phyloP scores from a whole-genome alignment of 139 green algal genomes.

The Volvox reticuliferus region DNA sequence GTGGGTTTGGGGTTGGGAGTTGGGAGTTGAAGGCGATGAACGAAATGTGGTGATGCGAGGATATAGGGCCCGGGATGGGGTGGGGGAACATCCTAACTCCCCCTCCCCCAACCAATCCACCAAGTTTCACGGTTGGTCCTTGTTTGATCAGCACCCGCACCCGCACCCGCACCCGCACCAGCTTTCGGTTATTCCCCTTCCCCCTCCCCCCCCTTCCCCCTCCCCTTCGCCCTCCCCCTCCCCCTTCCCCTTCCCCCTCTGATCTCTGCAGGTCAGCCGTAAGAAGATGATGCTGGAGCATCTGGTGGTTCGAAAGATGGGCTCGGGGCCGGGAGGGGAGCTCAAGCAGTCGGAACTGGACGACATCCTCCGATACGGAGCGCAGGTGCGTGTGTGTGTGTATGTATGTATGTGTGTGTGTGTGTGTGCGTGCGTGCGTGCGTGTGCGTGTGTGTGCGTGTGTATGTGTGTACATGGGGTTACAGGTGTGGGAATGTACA shows the following conservation, averaged over 20 bases:
- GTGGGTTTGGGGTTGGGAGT: conserved; percentile 12
- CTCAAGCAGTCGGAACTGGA: conserved; percentile 87
- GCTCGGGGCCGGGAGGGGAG: conserved; percentile 27
- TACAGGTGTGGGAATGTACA: no score
- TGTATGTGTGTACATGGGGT: no score
- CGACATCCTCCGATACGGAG: conserved; percentile 84
- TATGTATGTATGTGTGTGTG: no score
- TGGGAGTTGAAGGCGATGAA: background rate
- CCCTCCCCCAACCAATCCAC: no score
- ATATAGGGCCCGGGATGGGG: background rate
- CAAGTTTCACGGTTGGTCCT: no score
- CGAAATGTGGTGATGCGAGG: background rate
- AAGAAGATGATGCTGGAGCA: conserved; percentile 94
- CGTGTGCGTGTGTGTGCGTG: no score
- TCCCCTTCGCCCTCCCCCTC: background rate
- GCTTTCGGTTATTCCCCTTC: background rate
- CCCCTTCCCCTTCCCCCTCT: background rate
- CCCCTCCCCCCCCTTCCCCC: background rate
- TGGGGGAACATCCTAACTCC: background rate
- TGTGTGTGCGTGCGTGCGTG: no score
- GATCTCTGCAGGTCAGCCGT: conserved; percentile 71
- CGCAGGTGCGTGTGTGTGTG: background rate
- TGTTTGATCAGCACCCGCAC: no score
- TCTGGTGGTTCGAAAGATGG: conserved; percentile 83
- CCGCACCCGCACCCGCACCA: no score